Conservation (phyloP, 768 basidiomycete species). For the Tricholoma matsutake region DNA sequence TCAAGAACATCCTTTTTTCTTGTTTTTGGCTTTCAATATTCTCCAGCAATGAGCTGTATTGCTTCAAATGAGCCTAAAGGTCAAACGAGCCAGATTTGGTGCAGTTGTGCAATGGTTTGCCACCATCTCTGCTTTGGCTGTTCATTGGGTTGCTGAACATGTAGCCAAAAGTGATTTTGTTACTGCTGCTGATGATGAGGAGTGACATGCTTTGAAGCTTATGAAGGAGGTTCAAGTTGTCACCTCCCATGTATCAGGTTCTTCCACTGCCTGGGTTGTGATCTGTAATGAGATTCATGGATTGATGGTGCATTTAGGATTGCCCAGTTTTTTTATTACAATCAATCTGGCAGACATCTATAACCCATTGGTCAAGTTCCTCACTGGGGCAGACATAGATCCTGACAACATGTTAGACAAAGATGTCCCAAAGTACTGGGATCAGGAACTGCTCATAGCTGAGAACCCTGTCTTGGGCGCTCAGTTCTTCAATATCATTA, state of each 20-base stretch:
- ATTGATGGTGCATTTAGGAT: constrained; percentile 30
- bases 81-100: constrained; percentile 22
- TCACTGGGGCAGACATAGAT: constrained; percentile 34
- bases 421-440: constrained; percentile 22
- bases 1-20: constrained; percentile 36
- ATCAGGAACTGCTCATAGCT: constrained; percentile 9
- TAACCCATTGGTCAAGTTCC: constrained; percentile 37
- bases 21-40: constrained; percentile 35
- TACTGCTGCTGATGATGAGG: constrained; percentile 19
- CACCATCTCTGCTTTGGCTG: constrained; percentile 64
- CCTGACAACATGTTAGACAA: constrained; percentile 27
- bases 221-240: constrained; percentile 19
- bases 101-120: constrained; percentile 25
- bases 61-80: constrained; percentile 29
- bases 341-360: constrained; percentile 42
- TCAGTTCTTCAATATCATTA: constrained; percentile 30
- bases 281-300: constrained; percentile 38
- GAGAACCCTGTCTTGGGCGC: constrained; percentile 29
- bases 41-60: constrained; percentile 31
- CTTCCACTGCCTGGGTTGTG: constrained; percentile 19
- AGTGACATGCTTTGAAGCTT: constrained; percentile 24
- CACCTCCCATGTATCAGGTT: constrained; percentile 25
- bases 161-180: constrained; percentile 16
- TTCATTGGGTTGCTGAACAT: constrained; percentile 27
- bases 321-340: constrained; percentile 42